Evolutionary conservation across 192 early-diverging fungal species (phyloP).

Genomic region (Backusella morwellensis): DNA sequence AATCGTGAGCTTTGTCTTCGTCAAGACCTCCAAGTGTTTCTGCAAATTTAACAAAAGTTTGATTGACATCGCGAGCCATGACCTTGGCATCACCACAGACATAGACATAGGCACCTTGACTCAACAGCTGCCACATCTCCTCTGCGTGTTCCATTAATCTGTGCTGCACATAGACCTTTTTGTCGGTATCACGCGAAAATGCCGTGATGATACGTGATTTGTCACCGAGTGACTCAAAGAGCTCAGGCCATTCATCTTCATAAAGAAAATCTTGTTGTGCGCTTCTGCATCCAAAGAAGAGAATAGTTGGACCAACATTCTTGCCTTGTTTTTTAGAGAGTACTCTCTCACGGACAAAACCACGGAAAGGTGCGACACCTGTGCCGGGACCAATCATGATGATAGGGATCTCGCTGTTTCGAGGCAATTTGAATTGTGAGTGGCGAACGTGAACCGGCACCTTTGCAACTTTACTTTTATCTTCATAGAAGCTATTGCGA

Average conservation of each 20-base stretch:
- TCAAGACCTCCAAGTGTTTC: conserved; percentile 59
- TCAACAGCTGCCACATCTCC: conserved; percentile 78
- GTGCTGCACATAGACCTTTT: conserved; percentile 97
- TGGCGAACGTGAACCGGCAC: conserved; percentile 87
- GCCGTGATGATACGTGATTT: conserved; percentile 78
- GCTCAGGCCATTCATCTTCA: conserved; percentile 68
- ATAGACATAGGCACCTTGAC: conserved; percentile 77
- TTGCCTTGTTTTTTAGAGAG: conserved; percentile 51
- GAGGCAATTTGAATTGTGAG: conserved; percentile 85
- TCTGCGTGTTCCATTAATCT: conserved; percentile 68
- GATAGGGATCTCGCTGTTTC: conserved; percentile 69
- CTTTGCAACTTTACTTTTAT: conserved; percentile 36
- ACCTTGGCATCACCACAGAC: conserved; percentile 96
- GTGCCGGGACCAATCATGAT: conserved; percentile 98
- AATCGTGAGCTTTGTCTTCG: conserved; percentile 67
- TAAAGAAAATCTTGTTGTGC: conserved; percentile 88
- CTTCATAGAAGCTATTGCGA: conserved; percentile 14
- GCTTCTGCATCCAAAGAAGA: conserved; percentile 94
- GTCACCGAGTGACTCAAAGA: conserved; percentile 58
- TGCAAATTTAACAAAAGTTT: conserved; percentile 67
- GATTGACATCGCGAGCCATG: conserved; percentile 92
- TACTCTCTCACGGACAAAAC: conserved; percentile 89
- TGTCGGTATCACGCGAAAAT: conserved; percentile 74
- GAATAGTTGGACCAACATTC: conserved; percentile 75
- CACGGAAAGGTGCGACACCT: conserved; percentile 97